Percentiles rank a stretch among this genome's conserved stretches.
These are phyloP conservation scores for Millerago galiae DNA, from an alignment of 805 yeast species.

Conservation along the genomic window DNA sequence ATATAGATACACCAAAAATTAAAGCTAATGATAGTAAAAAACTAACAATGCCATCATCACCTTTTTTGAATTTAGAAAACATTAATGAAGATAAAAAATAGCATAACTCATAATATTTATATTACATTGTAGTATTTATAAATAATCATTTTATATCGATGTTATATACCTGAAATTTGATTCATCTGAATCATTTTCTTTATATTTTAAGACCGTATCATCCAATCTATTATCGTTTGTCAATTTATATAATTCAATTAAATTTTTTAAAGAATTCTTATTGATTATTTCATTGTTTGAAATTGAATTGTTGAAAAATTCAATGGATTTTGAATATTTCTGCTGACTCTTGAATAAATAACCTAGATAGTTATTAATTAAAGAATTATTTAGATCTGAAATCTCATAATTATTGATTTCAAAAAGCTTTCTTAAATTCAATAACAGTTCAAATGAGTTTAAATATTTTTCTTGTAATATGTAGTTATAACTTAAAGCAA, in stretches of 20 bases:
- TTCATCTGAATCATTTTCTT: neutral
- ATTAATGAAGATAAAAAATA: too few species aligned
- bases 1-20: neutral
- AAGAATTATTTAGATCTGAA: slow-evolving; percentile 23
- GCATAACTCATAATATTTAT: too few species aligned
- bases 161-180: too few species aligned
- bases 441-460: slow-evolving; percentile 29
- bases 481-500: slow-evolving; percentile 22
- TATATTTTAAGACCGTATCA: neutral
- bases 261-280: slow-evolving; percentile 30
- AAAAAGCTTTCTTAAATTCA: slow-evolving; percentile 22
- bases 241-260: slow-evolving; percentile 16
- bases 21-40: slow-evolving; percentile 5
- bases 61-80: slow-evolving; percentile 6
- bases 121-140: too few species aligned
- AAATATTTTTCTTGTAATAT: slow-evolving; percentile 12
- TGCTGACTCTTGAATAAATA: slow-evolving; percentile 30
- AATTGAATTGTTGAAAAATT: slow-evolving; percentile 30
- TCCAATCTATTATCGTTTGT: slow-evolving; percentile 12
- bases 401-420: slow-evolving; percentile 1
- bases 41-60: slow-evolving; percentile 19
- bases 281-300: slow-evolving; percentile 30
- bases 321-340: slow-evolving; percentile 27
- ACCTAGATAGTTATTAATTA: slow-evolving; percentile 35
- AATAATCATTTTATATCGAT: too few species aligned